Conservation (phyloP, 176 grass and related monocot species). For the Oryza meyeriana region DNA sequence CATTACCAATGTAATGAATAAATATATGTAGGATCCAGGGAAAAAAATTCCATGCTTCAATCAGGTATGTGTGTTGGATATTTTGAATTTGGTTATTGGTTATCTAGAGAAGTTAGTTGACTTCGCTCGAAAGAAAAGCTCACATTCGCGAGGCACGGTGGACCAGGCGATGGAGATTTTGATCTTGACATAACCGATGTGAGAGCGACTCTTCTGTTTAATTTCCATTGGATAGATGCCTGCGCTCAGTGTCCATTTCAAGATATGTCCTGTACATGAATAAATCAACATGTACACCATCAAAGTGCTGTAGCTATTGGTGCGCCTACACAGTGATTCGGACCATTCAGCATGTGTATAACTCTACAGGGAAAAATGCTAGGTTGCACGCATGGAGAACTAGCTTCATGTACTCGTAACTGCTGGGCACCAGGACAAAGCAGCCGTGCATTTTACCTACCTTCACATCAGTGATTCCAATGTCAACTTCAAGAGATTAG, state of each 20-base stretch:
- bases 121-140: background rate
- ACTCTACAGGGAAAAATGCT: background rate
- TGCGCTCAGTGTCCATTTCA: background rate
- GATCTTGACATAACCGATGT: background rate
- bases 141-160: background rate
- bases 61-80: background rate
- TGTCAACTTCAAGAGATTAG: background rate
- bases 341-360: background rate
- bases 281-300: background rate
- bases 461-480: background rate
- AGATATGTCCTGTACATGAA: background rate
- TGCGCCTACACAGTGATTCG: background rate
- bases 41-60: background rate
- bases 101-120: slow-evolving; percentile 1
- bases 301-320: background rate
- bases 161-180: background rate
- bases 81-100: background rate
- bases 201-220: background rate
- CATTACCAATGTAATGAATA: background rate
- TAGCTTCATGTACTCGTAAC: background rate
- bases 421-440: background rate
- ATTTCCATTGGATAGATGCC: background rate
- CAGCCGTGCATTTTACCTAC: slow-evolving; percentile 17
- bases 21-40: too few relatives aligned
- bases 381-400: too few relatives aligned